phyloP scores from a whole-genome alignment of 1,284 basidiomycete species.

The Moesziomyces parantarcticus region DNA sequence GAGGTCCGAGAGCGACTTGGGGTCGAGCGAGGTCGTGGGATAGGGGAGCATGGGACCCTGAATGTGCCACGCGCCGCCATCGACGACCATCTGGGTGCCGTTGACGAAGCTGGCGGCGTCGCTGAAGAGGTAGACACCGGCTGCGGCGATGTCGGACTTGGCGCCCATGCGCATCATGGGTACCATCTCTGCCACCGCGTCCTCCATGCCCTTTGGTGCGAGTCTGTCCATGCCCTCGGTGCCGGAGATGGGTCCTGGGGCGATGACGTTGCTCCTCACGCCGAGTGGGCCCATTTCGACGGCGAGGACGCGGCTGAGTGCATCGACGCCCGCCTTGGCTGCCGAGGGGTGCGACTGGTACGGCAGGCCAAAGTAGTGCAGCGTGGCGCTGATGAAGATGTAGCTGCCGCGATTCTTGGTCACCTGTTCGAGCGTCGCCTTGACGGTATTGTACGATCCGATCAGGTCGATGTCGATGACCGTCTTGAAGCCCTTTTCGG shows the following conservation, averaged over 20 bases:
- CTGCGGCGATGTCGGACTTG: slow-evolving; percentile 79
- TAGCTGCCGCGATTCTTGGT: slow-evolving; percentile 75
- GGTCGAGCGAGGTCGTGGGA: slow-evolving; percentile 57
- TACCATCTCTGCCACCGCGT: slow-evolving; percentile 45
- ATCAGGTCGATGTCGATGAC: slow-evolving; percentile 93
- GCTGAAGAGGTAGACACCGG: slow-evolving; percentile 87
- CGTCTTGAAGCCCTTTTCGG: slow-evolving; percentile 76
- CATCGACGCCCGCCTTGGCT: slow-evolving; percentile 94
- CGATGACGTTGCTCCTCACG: slow-evolving; percentile 91
- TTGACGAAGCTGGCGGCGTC: slow-evolving; percentile 84
- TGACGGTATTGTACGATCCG: slow-evolving; percentile 90
- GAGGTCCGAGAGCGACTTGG: slow-evolving; percentile 47
- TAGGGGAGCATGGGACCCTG: slow-evolving; percentile 62
- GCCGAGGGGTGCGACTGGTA: slow-evolving; percentile 93
- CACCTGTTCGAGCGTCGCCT: slow-evolving; percentile 57
- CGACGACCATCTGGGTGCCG: slow-evolving; percentile 70
- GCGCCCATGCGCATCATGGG: slow-evolving; percentile 64
- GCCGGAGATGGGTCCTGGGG: slow-evolving; percentile 83
- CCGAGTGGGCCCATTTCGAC: slow-evolving; percentile 92
- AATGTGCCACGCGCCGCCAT: slow-evolving; percentile 56
- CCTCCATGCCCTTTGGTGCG: slow-evolving; percentile 70
- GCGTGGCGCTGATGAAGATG: slow-evolving; percentile 88
- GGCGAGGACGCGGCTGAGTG: slow-evolving; percentile 83
- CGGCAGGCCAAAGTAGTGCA: slow-evolving; percentile 89
- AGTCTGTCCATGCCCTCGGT: slow-evolving; percentile 88